phyloP scores from a whole-genome alignment of 495 filamentous ascomycete species.

The Penicillium silybi region DNA sequence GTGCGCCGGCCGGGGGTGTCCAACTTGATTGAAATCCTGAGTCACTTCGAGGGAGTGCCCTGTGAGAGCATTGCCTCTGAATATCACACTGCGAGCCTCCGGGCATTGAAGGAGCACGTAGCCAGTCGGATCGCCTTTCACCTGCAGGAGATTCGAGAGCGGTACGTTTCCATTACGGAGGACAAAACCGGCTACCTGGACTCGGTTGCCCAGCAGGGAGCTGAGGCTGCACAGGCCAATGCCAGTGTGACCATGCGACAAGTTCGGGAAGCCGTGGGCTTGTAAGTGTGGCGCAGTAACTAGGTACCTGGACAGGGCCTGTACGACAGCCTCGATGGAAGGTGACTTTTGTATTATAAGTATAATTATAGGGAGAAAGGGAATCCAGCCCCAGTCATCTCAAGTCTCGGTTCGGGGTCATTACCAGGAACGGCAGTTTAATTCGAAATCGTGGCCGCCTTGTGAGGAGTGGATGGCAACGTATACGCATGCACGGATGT shows the following conservation, averaged over 20 bases:
- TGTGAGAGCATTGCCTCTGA: conserved; percentile 54
- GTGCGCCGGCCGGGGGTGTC: conserved; percentile 70
- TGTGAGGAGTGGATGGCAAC: too few species aligned
- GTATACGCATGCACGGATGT: too few species aligned
- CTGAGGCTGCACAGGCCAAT: conserved; percentile 54
- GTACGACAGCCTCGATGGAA: background rate
- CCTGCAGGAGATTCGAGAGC: conserved; percentile 57
- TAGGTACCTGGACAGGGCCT: background rate
- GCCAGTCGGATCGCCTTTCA: conserved; percentile 49
- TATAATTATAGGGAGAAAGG: background rate
- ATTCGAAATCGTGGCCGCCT: too few species aligned
- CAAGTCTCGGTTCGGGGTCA: background rate
- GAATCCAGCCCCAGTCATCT: background rate
- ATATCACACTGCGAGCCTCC: conserved; percentile 48
- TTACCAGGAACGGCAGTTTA: too few species aligned
- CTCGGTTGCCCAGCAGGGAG: conserved; percentile 56
- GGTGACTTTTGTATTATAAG: background rate
- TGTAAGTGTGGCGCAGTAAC: conserved; percentile 28
- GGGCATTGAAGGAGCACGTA: conserved; percentile 63
- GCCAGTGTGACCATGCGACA: conserved; percentile 63
- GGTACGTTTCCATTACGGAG: conserved; percentile 51
- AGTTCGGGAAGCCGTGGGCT: conserved; percentile 61
- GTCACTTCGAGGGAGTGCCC: conserved; percentile 54
- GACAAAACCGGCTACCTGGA: conserved; percentile 52
- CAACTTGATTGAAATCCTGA: conserved; percentile 76